A percentile compares a stretch with the other conserved stretches of the same genome.
Conservation (phyloP, 1,284 basidiomycete genomes). For the Ustilago hordei region DNA sequence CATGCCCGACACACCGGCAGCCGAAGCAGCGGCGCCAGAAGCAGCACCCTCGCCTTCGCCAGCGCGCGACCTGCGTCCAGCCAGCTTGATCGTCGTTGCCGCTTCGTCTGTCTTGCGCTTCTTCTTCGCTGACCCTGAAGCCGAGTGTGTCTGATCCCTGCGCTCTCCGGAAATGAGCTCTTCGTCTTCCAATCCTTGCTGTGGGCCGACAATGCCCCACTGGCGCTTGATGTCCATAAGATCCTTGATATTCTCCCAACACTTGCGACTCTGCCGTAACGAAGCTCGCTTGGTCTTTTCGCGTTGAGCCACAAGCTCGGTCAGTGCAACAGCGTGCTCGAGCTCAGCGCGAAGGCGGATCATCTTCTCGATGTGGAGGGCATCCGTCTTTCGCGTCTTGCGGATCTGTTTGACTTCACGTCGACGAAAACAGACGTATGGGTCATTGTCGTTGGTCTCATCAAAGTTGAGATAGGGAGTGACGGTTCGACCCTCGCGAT, state of each 20-base stretch:
- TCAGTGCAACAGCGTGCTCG: slow-evolving; percentile 55
- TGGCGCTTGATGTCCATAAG: slow-evolving; percentile 63
- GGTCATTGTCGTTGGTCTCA: slow-evolving; percentile 92
- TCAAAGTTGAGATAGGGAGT: slow-evolving; percentile 74
- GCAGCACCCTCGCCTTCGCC: slow-evolving; percentile 45
- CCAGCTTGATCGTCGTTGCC: slow-evolving; percentile 52
- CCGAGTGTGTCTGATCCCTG: slow-evolving; percentile 45
- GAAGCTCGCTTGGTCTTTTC: slow-evolving; percentile 63
- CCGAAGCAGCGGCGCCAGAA: slow-evolving; percentile 28
- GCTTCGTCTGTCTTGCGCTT: slow-evolving; percentile 64
- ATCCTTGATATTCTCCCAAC: slow-evolving; percentile 59
- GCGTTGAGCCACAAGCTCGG: slow-evolving; percentile 63
- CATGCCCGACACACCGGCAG: slow-evolving; percentile 72
- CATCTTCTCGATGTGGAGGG: slow-evolving; percentile 67
- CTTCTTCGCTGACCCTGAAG: slow-evolving; percentile 58
- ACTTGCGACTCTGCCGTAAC: slow-evolving; percentile 50
- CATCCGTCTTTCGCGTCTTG: slow-evolving; percentile 79
- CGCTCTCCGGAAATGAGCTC: slow-evolving; percentile 63
- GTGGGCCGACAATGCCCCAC: slow-evolving; percentile 61
- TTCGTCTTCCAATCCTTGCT: slow-evolving; percentile 62
- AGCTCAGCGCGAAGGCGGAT: slow-evolving; percentile 65
- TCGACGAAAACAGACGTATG: slow-evolving; percentile 97
- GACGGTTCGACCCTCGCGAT: slow-evolving; percentile 61
- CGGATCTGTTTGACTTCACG: slow-evolving; percentile 93
- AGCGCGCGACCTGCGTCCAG: slow-evolving; percentile 50